phyloP scores from a whole-genome alignment of 176 grass and related monocot species.

The Bromus sterilis region DNA sequence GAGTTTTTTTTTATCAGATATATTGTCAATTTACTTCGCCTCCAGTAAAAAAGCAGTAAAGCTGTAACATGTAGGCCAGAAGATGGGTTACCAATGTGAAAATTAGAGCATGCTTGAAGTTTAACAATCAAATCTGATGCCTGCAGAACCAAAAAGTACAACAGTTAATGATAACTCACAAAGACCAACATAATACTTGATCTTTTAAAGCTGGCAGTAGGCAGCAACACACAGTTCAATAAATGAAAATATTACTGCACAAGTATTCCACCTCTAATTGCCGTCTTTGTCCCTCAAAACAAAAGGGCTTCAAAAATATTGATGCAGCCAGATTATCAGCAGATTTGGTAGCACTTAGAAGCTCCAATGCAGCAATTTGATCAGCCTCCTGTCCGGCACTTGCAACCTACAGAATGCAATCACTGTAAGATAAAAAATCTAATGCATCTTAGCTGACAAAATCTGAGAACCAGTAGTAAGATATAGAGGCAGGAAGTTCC shows the following conservation, averaged over 20 bases:
- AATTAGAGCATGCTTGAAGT: slow-evolving; percentile 64
- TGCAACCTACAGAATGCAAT: slow-evolving; percentile 51
- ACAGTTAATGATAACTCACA: not conserved
- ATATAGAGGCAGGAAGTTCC: not conserved
- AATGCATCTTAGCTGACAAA: not conserved
- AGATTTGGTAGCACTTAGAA: slow-evolving; percentile 68
- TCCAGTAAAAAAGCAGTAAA: not conserved
- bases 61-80: not conserved
- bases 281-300: slow-evolving; percentile 87
- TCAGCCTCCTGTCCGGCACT: slow-evolving; percentile 73
- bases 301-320: slow-evolving; percentile 87
- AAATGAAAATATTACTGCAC: slow-evolving; percentile 1
- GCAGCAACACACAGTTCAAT: not conserved
- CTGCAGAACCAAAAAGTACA: slow-evolving; percentile 27
- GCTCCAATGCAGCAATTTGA: slow-evolving; percentile 68
- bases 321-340: slow-evolving; percentile 64
- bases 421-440: slow-evolving; percentile 21
- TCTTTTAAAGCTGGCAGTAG: not conserved
- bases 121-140: slow-evolving; percentile 65
- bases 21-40: not conserved
- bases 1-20: too few relatives aligned
- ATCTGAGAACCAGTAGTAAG: not conserved
- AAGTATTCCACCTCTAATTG: slow-evolving; percentile 57
- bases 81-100: slow-evolving; percentile 72
- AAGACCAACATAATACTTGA: not conserved